Percentiles rank a stretch among this genome's conserved stretches.
Evolutionary conservation across 2,329 filamentous ascomycete species (phyloP).

Genomic region (Fusarium sp.): DNA sequence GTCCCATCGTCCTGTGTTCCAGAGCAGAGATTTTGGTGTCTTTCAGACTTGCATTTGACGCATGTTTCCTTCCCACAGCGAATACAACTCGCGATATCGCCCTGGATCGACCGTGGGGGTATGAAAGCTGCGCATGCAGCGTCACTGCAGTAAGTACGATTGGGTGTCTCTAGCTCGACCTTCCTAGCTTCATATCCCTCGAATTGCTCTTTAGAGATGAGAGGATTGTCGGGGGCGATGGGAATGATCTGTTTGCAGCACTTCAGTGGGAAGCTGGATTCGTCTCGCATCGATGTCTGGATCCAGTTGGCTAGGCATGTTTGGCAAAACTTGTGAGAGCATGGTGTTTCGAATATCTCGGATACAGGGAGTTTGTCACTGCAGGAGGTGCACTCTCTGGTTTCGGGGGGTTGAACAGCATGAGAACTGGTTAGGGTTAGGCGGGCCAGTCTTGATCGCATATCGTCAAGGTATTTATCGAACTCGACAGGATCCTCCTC

Average conservation of each 20-base stretch:
- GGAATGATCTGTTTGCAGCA: conserved; percentile 63
- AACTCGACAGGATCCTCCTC: too few species aligned
- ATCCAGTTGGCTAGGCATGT: conserved; percentile 62
- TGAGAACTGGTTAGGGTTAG: too few species aligned
- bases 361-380: fast-evolving
- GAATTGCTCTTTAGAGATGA: conserved; percentile 55
- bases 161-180: conserved; percentile 61
- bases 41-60: conserved; percentile 60
- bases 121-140: conserved; percentile 64
- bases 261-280: conserved; percentile 66
- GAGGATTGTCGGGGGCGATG: conserved; percentile 48
- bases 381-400: neutral
- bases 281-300: conserved; percentile 57
- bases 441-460: too few species aligned
- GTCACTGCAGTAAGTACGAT: conserved; percentile 65
- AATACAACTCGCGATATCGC: conserved; percentile 57
- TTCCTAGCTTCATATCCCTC: conserved; percentile 59
- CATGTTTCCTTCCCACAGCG: conserved; percentile 63
- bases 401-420: too few species aligned
- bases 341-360: conserved; percentile 34
- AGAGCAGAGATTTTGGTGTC: conserved; percentile 51
- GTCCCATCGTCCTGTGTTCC: too few species aligned
- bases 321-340: conserved; percentile 65
- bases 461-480: too few species aligned
- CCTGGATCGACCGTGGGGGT: conserved; percentile 47